phyloP scores from a whole-genome alignment of 2,329 filamentous ascomycete species.

The Gremmenia infestans region DNA sequence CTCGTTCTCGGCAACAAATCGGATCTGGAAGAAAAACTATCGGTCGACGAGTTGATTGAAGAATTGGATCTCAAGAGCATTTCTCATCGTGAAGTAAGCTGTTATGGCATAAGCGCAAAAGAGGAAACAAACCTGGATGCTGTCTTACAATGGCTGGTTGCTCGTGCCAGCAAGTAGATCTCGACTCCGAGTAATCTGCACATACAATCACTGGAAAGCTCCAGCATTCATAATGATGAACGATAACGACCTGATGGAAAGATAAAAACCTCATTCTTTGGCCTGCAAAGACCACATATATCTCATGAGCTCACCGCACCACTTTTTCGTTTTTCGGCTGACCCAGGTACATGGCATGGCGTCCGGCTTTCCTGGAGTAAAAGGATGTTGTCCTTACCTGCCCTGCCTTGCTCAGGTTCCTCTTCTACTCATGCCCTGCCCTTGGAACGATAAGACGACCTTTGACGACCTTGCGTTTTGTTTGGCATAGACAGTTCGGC shows the following conservation, averaged over 20 bases:
- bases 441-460: slow-evolving; percentile 26
- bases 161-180: slow-evolving; percentile 68
- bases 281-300: slow-evolving; percentile 43
- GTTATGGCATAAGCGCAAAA: slow-evolving; percentile 97
- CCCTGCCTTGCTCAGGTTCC: slow-evolving; percentile 10
- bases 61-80: slow-evolving; percentile 85
- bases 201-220: slow-evolving; percentile 28
- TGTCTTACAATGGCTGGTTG: slow-evolving; percentile 94
- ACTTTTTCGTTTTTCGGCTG: slow-evolving; percentile 7
- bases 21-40: slow-evolving; percentile 83
- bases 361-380: slow-evolving; percentile 4
- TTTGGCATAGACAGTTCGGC: slow-evolving; percentile 13
- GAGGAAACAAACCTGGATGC: slow-evolving; percentile 98
- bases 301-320: slow-evolving; percentile 33
- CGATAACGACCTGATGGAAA: slow-evolving; percentile 47
- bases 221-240: slow-evolving; percentile 43
- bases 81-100: slow-evolving; percentile 89
- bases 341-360: slow-evolving; percentile 9
- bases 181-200: slow-evolving; percentile 4
- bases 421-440: slow-evolving; percentile 19
- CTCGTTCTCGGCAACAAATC: slow-evolving; percentile 97
- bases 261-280: slow-evolving; percentile 33
- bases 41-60: slow-evolving; percentile 93
- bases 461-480: slow-evolving; percentile 21
- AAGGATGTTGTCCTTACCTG: slow-evolving; percentile 20